Percentiles rank a stretch among this genome's conserved stretches.
phyloP scores from a whole-genome alignment of 2,329 filamentous ascomycete genomes.

The Teratosphaeria gauchensis region DNA sequence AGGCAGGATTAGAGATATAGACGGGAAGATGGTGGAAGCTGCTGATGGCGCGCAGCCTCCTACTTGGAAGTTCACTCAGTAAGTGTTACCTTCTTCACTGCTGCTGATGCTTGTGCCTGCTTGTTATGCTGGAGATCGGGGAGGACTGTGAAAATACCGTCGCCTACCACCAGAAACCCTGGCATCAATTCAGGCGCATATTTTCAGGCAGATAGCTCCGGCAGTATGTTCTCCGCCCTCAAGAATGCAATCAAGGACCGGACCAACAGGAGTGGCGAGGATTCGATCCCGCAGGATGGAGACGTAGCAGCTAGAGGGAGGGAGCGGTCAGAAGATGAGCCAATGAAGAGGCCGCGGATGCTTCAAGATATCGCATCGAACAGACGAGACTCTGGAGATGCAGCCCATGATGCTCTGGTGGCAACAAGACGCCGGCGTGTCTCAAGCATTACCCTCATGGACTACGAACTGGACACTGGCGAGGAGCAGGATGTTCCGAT shows the following conservation, averaged over 20 bases:
- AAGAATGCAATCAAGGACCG: constrained; percentile 14
- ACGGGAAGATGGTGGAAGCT: constrained; percentile 81
- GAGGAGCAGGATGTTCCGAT: background rate
- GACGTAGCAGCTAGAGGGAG: background rate
- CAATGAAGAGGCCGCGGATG: background rate
- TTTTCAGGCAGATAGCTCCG: constrained; percentile 9
- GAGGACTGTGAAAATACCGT: background rate
- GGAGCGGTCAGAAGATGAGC: background rate
- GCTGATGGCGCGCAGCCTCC: constrained; percentile 68
- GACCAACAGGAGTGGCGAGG: constrained; percentile 11
- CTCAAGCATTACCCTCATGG: background rate
- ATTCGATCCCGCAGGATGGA: background rate
- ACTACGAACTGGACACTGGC: background rate
- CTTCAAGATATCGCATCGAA: background rate
- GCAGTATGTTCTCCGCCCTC: constrained; percentile 17
- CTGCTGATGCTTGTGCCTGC: background rate
- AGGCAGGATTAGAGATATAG: background rate
- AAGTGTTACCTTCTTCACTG: constrained; percentile 35
- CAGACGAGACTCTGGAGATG: background rate
- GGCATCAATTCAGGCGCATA: background rate
- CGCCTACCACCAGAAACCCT: no score
- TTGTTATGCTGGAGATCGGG: background rate
- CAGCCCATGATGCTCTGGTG: background rate
- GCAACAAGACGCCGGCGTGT: background rate
- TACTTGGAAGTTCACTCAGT: constrained; percentile 99